Percentiles rank a stretch among this genome's conserved stretches.
Evolutionary conservation across 176 grass and related monocot genomes (phyloP).

Genomic region (Luzula sylvatica): DNA sequence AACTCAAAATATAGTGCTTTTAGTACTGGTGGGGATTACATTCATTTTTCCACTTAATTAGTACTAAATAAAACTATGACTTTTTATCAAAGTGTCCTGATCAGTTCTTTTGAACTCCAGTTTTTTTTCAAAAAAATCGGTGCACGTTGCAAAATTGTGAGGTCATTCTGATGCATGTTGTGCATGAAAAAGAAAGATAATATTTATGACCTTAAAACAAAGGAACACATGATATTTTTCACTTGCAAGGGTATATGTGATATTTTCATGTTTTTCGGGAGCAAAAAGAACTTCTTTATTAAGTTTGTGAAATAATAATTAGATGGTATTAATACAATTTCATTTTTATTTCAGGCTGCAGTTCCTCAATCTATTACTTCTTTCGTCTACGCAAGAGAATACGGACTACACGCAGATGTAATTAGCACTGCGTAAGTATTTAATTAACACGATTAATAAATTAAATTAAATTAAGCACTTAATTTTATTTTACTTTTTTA

Average conservation of each 20-base stretch:
- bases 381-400: constrained; percentile 89
- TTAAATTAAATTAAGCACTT: constrained; percentile 8
- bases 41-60: constrained; percentile 18
- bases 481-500: constrained; percentile 19
- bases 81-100: constrained; percentile 15
- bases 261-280: no score
- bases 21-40: constrained; percentile 17
- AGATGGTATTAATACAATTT: no score
- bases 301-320: no score
- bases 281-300: no score
- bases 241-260: no score
- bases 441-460: constrained; percentile 11
- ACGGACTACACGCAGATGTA: constrained; percentile 79
- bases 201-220: no score
- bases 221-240: neutral
- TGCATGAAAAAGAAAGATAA: no score
- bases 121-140: constrained; percentile 2
- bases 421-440: constrained; percentile 83
- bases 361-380: constrained; percentile 92
- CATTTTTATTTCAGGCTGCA: constrained; percentile 44
- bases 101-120: neutral
- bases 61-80: neutral
- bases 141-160: neutral
- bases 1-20: constrained; percentile 7
- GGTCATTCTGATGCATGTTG: constrained; percentile 23